Conservation (phyloP, 352 stramenopile genomes). For the Globisporangium parvum region DNA sequence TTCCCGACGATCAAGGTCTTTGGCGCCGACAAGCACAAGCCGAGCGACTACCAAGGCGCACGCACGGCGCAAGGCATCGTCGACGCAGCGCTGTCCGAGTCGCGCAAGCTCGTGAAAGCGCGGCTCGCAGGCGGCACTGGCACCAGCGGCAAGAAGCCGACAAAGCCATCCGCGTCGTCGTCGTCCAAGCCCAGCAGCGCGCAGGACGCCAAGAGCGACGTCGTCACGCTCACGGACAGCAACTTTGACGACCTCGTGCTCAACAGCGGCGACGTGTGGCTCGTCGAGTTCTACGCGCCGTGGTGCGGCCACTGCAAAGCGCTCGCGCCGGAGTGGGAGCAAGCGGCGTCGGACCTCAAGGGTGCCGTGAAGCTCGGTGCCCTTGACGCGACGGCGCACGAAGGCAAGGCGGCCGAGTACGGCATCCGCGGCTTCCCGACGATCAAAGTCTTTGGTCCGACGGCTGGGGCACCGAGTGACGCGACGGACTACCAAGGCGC, state of each 20-base stretch:
- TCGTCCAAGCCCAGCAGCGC: conserved; percentile 19
- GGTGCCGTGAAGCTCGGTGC: conserved; percentile 89
- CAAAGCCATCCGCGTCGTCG: conserved; percentile 11
- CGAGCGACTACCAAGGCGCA: conserved; percentile 71
- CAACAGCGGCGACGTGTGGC: conserved; percentile 86
- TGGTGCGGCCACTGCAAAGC: conserved; percentile 93
- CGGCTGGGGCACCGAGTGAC: conserved; percentile 42
- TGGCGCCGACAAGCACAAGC: conserved; percentile 71
- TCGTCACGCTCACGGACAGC: conserved; percentile 89
- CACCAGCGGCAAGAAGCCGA: conserved; percentile 40
- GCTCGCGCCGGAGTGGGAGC: conserved; percentile 88
- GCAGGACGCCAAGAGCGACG: conserved; percentile 47
- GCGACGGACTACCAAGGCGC: conserved; percentile 85
- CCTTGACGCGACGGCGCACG: conserved; percentile 90
- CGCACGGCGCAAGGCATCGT: conserved; percentile 83
- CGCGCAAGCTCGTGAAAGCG: conserved; percentile 72
- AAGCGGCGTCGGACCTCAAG: conserved; percentile 83
- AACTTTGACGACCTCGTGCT: conserved; percentile 89
- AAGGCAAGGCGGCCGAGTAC: conserved; percentile 84
- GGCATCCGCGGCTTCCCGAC: conserved; percentile 92
- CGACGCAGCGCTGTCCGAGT: conserved; percentile 65
- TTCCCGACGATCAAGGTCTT: conserved; percentile 95
- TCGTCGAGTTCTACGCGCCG: conserved; percentile 91
- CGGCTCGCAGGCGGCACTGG: conserved; percentile 63
- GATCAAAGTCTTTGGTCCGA: conserved; percentile 91